A percentile compares a stretch with the other conserved stretches of the same genome.
These are phyloP conservation scores for Fusarium sp. DNA, from an alignment of 2,329 filamentous ascomycete genomes.

Conservation along the genomic window DNA sequence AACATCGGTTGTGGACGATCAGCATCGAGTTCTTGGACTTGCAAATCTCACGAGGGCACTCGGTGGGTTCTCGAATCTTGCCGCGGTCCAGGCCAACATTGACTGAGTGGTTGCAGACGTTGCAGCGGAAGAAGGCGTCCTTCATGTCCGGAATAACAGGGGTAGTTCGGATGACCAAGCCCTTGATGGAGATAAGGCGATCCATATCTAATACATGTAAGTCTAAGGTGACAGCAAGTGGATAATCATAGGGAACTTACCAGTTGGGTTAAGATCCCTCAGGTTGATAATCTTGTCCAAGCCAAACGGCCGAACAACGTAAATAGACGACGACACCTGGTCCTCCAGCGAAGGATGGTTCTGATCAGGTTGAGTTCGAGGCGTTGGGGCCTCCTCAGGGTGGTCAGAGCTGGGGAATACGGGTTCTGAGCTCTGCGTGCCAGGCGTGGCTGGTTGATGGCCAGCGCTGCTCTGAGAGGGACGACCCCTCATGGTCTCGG, in stretches of 20 bases:
- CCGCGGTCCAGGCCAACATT: constrained; percentile 93
- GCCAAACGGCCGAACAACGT: constrained; percentile 90
- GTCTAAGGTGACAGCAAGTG: background rate
- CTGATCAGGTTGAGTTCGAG: constrained; percentile 54
- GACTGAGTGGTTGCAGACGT: constrained; percentile 90
- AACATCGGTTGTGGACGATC: constrained; percentile 94
- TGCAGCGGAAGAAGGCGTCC: constrained; percentile 96
- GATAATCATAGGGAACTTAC: constrained; percentile 51
- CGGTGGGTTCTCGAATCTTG: constrained; percentile 93
- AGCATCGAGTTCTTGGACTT: constrained; percentile 95
- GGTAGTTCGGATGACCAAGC: constrained; percentile 93
- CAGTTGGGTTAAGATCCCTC: constrained; percentile 90
- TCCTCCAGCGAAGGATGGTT: constrained; percentile 74
- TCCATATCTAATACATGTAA: constrained; percentile 78
- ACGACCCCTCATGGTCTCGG: constrained; percentile 78
- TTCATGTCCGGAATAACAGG: constrained; percentile 99
- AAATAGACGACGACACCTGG: constrained; percentile 82
- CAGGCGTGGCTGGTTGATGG: constrained; percentile 57
- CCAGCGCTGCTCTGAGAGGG: constrained; percentile 67
- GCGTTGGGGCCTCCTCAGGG: constrained; percentile 58
- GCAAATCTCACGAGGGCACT: constrained; percentile 86
- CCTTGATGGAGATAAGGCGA: constrained; percentile 93
- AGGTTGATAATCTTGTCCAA: constrained; percentile 89
- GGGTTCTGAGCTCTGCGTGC: constrained; percentile 75
- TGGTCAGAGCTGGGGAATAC: constrained; percentile 84